phyloP scores from a whole-genome alignment of 2,329 filamentous ascomycete genomes.

The Monosporascus sp. region DNA sequence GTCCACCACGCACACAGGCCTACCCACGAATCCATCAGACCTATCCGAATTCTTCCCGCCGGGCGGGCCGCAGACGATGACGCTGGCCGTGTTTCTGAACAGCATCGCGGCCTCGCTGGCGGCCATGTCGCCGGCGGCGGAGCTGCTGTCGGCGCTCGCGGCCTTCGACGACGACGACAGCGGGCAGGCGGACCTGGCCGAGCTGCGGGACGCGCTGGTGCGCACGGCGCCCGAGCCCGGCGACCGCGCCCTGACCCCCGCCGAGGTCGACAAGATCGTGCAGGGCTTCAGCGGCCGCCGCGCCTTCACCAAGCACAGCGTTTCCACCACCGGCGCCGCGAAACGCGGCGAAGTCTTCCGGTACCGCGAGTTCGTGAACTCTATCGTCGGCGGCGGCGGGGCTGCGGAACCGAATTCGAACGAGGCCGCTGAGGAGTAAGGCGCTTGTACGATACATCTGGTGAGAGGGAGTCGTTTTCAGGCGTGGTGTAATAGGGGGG shows the following conservation, averaged over 20 bases:
- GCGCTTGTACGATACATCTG: conserved; percentile 12
- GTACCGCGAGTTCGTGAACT: conserved; percentile 86
- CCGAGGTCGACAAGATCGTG: conserved; percentile 83
- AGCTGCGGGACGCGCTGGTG: conserved; percentile 77
- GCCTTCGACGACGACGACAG: conserved; percentile 96
- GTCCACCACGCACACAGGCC: conserved; percentile 43
- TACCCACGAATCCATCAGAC: conserved; percentile 65
- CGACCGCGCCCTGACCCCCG: conserved; percentile 55
- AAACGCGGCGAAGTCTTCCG: conserved; percentile 84
- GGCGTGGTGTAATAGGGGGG: not conserved
- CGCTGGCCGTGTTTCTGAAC: conserved; percentile 80
- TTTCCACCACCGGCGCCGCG: conserved; percentile 26
- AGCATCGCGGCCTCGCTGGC: conserved; percentile 70
- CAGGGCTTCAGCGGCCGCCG: conserved; percentile 78
- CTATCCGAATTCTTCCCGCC: conserved; percentile 80
- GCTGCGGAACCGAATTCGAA: conserved; percentile 16
- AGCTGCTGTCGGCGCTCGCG: conserved; percentile 84
- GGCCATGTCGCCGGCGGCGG: conserved; percentile 68
- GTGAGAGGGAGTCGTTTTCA: not conserved
- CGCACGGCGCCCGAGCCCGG: conserved; percentile 75
- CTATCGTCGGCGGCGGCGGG: conserved; percentile 50
- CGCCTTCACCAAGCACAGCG: conserved; percentile 64
- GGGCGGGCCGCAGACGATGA: conserved; percentile 64
- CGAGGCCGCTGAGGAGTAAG: conserved; percentile 29
- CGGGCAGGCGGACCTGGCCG: conserved; percentile 79